These are phyloP conservation scores for Aspergillus sp. DNA, from an alignment of 2,329 filamentous ascomycete genomes.

Conservation along the genomic window DNA sequence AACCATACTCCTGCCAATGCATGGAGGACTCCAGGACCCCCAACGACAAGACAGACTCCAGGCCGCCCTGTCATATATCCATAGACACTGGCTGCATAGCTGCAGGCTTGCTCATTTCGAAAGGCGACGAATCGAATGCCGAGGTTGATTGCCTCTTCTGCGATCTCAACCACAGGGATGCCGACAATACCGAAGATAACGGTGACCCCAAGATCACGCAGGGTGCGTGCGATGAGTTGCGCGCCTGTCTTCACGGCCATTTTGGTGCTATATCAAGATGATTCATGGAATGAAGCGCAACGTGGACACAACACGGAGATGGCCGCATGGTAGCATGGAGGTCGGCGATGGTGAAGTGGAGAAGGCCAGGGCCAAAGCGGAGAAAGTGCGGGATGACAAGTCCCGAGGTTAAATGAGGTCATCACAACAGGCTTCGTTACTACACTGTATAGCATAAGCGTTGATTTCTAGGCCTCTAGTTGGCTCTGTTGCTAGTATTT, in stretches of 20 bases:
- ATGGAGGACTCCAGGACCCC: constrained; percentile 59
- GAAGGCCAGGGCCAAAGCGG: constrained; percentile 3
- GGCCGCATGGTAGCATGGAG: neutral
- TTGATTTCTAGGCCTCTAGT: neutral
- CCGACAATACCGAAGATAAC: constrained; percentile 57
- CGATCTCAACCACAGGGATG: constrained; percentile 58
- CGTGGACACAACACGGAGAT: neutral
- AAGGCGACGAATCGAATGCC: constrained; percentile 61
- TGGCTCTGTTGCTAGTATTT: constrained; percentile 6
- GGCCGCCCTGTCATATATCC: constrained; percentile 58
- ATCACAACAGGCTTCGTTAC: neutral
- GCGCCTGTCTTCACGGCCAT: constrained; percentile 40
- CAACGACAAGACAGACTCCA: constrained; percentile 59
- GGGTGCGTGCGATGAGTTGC: constrained; percentile 50
- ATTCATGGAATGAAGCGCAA: neutral
- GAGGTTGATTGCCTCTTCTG: constrained; percentile 56
- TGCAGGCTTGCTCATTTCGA: constrained; percentile 59
- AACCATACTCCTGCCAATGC: constrained; percentile 53
- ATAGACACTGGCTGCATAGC: constrained; percentile 60
- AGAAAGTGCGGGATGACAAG: constrained; percentile 9
- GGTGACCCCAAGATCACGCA: constrained; percentile 50
- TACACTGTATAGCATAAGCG: neutral
- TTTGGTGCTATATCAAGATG: neutral
- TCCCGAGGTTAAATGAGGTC: constrained; percentile 12
- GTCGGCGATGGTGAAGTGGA: neutral